Conservation (phyloP, 2,329 filamentous ascomycete species). For the Arachnomyces sp. region DNA sequence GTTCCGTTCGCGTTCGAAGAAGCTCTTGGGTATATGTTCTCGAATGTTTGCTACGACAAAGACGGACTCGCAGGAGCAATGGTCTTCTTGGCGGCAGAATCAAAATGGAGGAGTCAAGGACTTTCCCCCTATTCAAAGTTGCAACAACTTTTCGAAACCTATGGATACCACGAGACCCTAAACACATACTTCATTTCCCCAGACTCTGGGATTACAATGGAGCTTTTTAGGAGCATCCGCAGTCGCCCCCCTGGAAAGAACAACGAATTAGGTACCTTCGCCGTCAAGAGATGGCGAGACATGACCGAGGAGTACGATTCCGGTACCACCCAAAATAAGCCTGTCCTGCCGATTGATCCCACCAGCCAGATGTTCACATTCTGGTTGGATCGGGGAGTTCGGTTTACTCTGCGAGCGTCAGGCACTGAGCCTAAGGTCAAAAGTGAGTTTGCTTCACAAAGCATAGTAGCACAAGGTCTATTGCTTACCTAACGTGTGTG, state of each 20-base stretch:
- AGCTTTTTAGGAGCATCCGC: conserved; percentile 51
- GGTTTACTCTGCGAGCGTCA: conserved; percentile 54
- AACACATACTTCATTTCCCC: conserved; percentile 59
- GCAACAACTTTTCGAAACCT: conserved; percentile 48
- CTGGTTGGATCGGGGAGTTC: conserved; percentile 47
- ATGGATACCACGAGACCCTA: conserved; percentile 55
- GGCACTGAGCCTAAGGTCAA: conserved; percentile 64
- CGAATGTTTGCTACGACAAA: conserved; percentile 56
- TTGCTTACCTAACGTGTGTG: conserved; percentile 1
- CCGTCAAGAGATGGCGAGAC: conserved; percentile 54
- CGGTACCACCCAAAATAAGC: conserved; percentile 43
- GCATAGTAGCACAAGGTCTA: neutral
- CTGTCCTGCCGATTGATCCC: conserved; percentile 49
- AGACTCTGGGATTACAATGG: conserved; percentile 43
- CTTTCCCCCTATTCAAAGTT: conserved; percentile 53
- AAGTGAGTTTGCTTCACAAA: conserved; percentile 25
- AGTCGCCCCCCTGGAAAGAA: conserved; percentile 36
- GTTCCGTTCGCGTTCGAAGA: conserved; percentile 57
- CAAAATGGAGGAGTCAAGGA: conserved; percentile 43
- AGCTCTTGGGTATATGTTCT: conserved; percentile 61
- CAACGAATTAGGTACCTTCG: conserved; percentile 42
- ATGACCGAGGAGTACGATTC: conserved; percentile 56
- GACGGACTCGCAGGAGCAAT: conserved; percentile 56
- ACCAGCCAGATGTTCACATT: conserved; percentile 57
- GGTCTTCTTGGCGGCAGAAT: conserved; percentile 50